phyloP scores from a whole-genome alignment of 768 basidiomycete species.

The Suillus occidentalis region DNA sequence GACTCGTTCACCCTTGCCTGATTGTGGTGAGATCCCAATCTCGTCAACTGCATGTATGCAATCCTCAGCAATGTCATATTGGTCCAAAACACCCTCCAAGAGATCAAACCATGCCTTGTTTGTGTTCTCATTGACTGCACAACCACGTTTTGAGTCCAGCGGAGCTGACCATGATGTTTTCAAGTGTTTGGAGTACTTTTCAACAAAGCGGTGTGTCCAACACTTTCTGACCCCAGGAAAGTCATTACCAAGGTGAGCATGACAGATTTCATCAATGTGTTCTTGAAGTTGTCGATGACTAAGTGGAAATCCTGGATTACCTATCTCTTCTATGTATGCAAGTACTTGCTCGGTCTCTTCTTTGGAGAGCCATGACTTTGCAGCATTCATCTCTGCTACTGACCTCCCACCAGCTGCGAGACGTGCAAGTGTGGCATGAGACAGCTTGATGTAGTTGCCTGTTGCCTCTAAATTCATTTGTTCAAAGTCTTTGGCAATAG shows the following conservation, averaged over 20 bases:
- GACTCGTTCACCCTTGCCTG: no score
- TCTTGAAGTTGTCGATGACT: constrained; percentile 34
- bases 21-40: no score
- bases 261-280: constrained; percentile 31
- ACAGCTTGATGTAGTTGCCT: constrained; percentile 17
- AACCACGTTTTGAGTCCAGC: constrained; percentile 35
- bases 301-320: constrained; percentile 35
- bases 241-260: constrained; percentile 25
- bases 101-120: constrained; percentile 37
- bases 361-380: constrained; percentile 27
- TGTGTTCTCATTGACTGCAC: constrained; percentile 37
- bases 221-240: constrained; percentile 39
- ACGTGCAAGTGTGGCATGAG: constrained; percentile 16
- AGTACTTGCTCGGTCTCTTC: constrained; percentile 33
- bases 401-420: constrained; percentile 21
- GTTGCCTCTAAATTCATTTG: constrained; percentile 12
- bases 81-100: constrained; percentile 23
- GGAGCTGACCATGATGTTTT: constrained; percentile 28
- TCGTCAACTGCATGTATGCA: no score
- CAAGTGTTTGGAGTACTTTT: constrained; percentile 30
- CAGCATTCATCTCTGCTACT: constrained; percentile 25
- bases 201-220: constrained; percentile 34
- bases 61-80: neutral
- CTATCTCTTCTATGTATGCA: constrained; percentile 27
- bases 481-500: constrained; percentile 18